These are phyloP conservation scores for Tetradesmus lagerheimii DNA, from an alignment of 139 green algal genomes.

Conservation along the genomic window DNA sequence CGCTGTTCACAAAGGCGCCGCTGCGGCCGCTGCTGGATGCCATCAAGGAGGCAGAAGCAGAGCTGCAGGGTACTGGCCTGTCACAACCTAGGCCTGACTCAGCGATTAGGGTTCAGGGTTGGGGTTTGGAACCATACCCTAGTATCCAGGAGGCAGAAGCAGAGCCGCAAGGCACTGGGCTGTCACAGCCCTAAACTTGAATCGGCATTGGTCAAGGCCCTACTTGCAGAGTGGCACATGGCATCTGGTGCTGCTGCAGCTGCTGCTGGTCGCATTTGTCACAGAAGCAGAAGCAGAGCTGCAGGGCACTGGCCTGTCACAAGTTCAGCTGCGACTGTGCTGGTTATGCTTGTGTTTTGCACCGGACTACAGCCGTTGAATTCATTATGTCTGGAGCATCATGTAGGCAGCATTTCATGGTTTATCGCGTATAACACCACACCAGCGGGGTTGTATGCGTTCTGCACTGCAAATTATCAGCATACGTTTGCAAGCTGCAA, in stretches of 20 bases:
- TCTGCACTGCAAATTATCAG: too few relatives aligned
- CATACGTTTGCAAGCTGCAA: too few relatives aligned
- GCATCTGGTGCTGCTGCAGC: slow-evolving; percentile 70
- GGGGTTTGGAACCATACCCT: too few relatives aligned
- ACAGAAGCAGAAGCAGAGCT: slow-evolving; percentile 33
- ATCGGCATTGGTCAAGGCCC: too few relatives aligned
- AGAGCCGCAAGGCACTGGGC: slow-evolving; percentile 24
- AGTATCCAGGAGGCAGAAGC: slow-evolving; percentile 53
- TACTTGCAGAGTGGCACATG: too few relatives aligned
- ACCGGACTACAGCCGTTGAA: too few relatives aligned
- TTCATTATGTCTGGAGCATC: too few relatives aligned
- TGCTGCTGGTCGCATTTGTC: slow-evolving; percentile 64
- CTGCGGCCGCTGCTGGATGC: slow-evolving; percentile 63
- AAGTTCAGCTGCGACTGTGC: too few relatives aligned
- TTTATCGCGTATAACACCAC: too few relatives aligned
- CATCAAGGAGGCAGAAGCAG: slow-evolving; percentile 50
- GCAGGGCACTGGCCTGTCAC: slow-evolving; percentile 31
- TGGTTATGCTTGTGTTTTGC: not conserved
- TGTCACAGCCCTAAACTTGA: slow-evolving; percentile 42
- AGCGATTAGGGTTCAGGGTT: not conserved
- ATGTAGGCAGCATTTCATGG: too few relatives aligned
- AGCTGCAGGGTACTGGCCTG: slow-evolving; percentile 28
- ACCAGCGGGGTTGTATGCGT: too few relatives aligned
- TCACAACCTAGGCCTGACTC: slow-evolving; percentile 1
- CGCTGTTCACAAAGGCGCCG: slow-evolving; percentile 89